phyloP scores from a whole-genome alignment of 176 grass and related monocot species.

The Guadua angustifolia region DNA sequence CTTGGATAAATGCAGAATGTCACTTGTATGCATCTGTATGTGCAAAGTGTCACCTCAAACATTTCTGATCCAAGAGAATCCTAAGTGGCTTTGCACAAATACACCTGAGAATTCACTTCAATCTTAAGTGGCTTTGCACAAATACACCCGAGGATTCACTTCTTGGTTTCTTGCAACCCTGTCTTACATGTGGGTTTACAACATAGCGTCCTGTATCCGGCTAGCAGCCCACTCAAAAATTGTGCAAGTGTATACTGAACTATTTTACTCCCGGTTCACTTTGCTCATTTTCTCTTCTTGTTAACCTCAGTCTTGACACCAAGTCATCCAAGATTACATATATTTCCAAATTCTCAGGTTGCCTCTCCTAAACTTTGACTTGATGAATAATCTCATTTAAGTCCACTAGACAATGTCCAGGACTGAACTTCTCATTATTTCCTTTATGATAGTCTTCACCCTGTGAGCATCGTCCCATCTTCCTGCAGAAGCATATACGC shows the following conservation, averaged over 20 bases:
- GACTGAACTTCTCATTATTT: conserved; percentile 45
- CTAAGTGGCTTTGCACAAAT: neutral
- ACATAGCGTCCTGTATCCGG: neutral
- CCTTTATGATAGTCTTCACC: conserved; percentile 61
- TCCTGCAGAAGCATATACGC: conserved; percentile 68
- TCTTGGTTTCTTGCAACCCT: neutral
- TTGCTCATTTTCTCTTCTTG: neutral
- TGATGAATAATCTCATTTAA: conserved; percentile 60
- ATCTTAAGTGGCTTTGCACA: too few species aligned
- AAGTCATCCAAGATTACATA: conserved; percentile 63
- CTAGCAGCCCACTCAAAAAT: neutral
- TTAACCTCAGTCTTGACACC: conserved; percentile 22
- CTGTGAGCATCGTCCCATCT: conserved; percentile 65
- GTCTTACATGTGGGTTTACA: neutral
- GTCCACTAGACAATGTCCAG: conserved; percentile 61
- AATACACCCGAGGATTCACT: conserved; percentile 1
- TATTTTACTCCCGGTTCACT: conserved; percentile 23
- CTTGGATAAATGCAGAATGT: neutral
- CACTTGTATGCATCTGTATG: neutral
- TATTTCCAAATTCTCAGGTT: conserved; percentile 50
- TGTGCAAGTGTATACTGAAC: neutral
- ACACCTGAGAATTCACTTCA: too few species aligned
- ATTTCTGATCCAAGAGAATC: conserved; percentile 17
- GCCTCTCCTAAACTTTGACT: conserved; percentile 52
- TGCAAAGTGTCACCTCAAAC: neutral